Evolutionary conservation across 768 basidiomycete genomes (phyloP).

Genomic region (Lentinula boryana): DNA sequence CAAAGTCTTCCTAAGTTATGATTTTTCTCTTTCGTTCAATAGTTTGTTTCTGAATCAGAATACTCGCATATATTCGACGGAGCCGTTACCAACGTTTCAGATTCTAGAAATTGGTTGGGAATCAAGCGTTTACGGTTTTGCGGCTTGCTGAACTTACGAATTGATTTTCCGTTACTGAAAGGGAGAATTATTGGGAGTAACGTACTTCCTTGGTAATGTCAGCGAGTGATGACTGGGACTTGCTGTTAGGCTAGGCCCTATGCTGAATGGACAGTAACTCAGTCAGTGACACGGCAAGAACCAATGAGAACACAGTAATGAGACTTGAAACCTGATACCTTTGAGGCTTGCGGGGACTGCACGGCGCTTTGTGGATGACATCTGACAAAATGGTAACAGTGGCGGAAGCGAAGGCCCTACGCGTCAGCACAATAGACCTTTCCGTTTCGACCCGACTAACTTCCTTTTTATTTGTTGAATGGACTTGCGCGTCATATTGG

Average conservation of each 20-base stretch:
- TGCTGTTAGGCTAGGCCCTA: too few species aligned
- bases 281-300: too few species aligned
- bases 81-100: neutral
- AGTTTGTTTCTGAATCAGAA: neutral
- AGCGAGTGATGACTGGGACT: too few species aligned
- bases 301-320: too few species aligned
- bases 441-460: too few species aligned
- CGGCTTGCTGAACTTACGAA: neutral
- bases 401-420: too few species aligned
- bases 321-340: neutral
- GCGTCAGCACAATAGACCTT: too few species aligned
- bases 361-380: neutral
- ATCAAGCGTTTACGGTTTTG: neutral
- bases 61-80: neutral
- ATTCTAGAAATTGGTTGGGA: neutral
- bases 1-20: neutral
- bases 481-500: too few species aligned
- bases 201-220: neutral
- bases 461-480: too few species aligned
- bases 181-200: neutral
- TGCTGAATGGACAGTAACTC: too few species aligned
- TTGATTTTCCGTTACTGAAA: neutral
- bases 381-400: too few species aligned
- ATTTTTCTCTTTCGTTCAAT: neutral
- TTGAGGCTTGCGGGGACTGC: neutral